Base-by-base conservation (phyloP, 1,139 yeast species). In the Pichia sp. region DNA sequence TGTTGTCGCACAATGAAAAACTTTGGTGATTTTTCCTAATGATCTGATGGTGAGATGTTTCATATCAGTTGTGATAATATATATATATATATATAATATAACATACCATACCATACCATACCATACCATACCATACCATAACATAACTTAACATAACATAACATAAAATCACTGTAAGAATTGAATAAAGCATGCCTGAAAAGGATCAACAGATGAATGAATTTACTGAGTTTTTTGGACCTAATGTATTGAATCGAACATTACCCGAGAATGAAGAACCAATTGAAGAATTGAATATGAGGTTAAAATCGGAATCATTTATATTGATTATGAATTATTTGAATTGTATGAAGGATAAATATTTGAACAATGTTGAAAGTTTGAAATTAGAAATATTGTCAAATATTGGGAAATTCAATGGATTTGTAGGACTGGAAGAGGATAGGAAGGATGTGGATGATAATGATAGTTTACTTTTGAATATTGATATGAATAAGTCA, bases 231-330 rank as follows among this genome's bases (percentile, higher is more conserved):
- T 55, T 56, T 36, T 56, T 56, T 36, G 59, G 59, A 14, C 44
- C 51, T 3, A 54, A 53, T 41, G 25, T 36, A 44, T 50, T 16
- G 27, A 54, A 7, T 46, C 34, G 41, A 19, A 36, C 41, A 18
- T 19, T 36, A 19, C 41, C 41, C 16, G 53, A 55, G 18, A 36
- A 48, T 25, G 46, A 46, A 34, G 34, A 42, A 18, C 47, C 52
- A 18, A n/a, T 47, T 8, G 39, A 41, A 4, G 28, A 50, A 14
- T 51, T 53, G 22, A 29, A 51, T 11, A 42, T 51, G 11, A 58
- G 54, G 43, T 50, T 59, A 6, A 55, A 63, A 25, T 46, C 63
- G 31, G 66, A 64, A 53, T 57, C 65, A 25, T 65, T 65, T 47
- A 42, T 64, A 10, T 53, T 58, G 13, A 52, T 62, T 7, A 46